Evolutionary conservation across 192 early-diverging fungal species (phyloP), one percentile per base, ranked within the genome.

Genomic region (Coemansia sp.): DNA sequence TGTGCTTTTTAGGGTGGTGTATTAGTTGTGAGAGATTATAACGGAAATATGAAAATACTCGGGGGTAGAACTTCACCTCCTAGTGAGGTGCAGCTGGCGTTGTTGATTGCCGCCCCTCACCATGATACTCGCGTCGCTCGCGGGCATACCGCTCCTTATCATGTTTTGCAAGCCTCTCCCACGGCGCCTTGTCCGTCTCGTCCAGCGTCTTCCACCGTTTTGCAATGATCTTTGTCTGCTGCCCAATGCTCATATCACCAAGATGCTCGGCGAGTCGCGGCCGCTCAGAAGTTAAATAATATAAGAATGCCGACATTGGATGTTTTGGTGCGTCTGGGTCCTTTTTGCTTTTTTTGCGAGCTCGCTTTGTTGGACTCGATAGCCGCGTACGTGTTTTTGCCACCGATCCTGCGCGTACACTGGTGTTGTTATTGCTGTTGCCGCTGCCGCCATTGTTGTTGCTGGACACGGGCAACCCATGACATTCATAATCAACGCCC

Each of bases 241-340:
- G 85, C 14, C 91, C 91, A 57, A 91, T 84, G 27, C 85, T 86
- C 54, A 78, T 84, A 23, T 87, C 86, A 19, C 91, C 85, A 56
- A 89, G 76, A 57, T 87, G 76, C 41, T 79, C 72, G 11, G 87
- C 81, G 40, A 89, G 83, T 6, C 84, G 53, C 9, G 87, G 86
- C 25, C 91, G 79, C 55, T 88, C 87, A 1, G 85, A 81, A 5
- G 83, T 84, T 48, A 89, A 69, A 61, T 88, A 94, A 64, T 87
- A 93, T 40, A 94, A 68, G 70, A 92, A 94, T 14, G 88, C 90
- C 3, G 91, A 91, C 83, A 92, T 92, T 41, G 92, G 91, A 65
- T 94, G 92, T 59, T 91, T 91, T 45, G 92, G 92, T 1, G 86
- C 88, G 67, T 81, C 79, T 1, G 89, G 90, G 55, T 91, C 86